Evolutionary conservation across 2,329 filamentous ascomycete genomes (phyloP), one percentile per base, ranked within the genome.

Genomic region (Paraphaeosphaeria minitans): DNA sequence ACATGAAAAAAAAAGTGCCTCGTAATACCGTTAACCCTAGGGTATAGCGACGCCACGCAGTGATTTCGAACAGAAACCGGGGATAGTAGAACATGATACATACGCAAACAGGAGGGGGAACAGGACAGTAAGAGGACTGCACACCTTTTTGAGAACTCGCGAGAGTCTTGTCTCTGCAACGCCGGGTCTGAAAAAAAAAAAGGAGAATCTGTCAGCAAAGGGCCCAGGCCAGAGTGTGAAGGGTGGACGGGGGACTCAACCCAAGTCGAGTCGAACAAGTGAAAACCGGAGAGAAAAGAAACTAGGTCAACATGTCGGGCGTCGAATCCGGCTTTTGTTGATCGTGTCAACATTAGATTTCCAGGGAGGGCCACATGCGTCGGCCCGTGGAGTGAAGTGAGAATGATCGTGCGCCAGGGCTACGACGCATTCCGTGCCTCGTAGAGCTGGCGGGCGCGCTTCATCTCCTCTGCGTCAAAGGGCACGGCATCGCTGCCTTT

Each of bases 381-480:
- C 35, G 27, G 22, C 31, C 22, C 33, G 31, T 42, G 27, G 5
- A 24, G 29, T 39, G 33, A 35, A 41, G 14, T n/a, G n/a, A 12
- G 13, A 29, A 27, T 27, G 19, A 19, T 21, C 19, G 21, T 27
- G 24, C 24, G 24, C 24, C 24, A 27, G 14, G 27, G 27, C 37
- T 53, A 53, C 3, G 68, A 67, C 31, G 71, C 64, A 16, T 53
- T 21, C 27, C 29, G n/a, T 29, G 51, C 12, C 47, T 77, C 73
- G 68, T 77, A 77, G 55, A 73, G 58, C 57, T 66, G 60, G 21
- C 75, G 74, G 19, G 73, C 69, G 51, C 70, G 73, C 59, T 69
- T 75, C 75, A 78, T 77, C 61, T 74, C 67, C 48, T 74, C 69
- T 2, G 69, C 61, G 57, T 77, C 67, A 59, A 75, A 77, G 12